A percentile compares a stretch with the other conserved stretches of the same genome.
Evolutionary conservation across 495 filamentous ascomycete species (phyloP).

Genomic region (Opeltia flavorubescens): DNA sequence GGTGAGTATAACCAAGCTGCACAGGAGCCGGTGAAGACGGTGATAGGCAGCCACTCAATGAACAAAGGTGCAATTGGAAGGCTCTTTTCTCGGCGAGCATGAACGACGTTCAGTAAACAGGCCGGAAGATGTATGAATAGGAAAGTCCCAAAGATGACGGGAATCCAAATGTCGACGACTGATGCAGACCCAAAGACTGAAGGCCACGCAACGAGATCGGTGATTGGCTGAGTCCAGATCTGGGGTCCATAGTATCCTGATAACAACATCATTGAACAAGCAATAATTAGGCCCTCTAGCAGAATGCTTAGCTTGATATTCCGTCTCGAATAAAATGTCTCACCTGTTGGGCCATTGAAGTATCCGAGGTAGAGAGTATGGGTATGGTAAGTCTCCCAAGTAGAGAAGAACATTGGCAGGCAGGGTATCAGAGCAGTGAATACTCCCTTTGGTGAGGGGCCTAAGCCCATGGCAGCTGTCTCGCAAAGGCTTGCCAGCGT

Average conservation of each 20-base stretch:
- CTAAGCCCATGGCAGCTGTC: conserved; percentile 81
- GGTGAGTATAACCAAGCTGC: conserved; percentile 79
- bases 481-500: conserved; percentile 80
- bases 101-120: conserved; percentile 65
- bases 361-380: conserved; percentile 94
- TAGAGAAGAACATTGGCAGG: conserved; percentile 97
- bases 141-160: conserved; percentile 55
- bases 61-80: conserved; percentile 76
- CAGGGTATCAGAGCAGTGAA: conserved; percentile 87
- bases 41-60: conserved; percentile 88
- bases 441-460: conserved; percentile 64
- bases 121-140: conserved; percentile 69
- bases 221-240: conserved; percentile 69
- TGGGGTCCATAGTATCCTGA: conserved; percentile 79
- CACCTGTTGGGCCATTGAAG: conserved; percentile 83
- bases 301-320: conserved; percentile 6
- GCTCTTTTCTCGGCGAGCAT: conserved; percentile 54
- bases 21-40: conserved; percentile 58
- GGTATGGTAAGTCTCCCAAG: conserved; percentile 98
- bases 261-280: conserved; percentile 67
- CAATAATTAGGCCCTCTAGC: conserved; percentile 74
- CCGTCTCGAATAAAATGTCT: background rate
- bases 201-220: conserved; percentile 44
- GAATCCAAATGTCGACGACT: conserved; percentile 78
- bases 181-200: conserved; percentile 49